phyloP scores from a whole-genome alignment of 2,329 filamentous ascomycete species.

The Venturia oleaginea region DNA sequence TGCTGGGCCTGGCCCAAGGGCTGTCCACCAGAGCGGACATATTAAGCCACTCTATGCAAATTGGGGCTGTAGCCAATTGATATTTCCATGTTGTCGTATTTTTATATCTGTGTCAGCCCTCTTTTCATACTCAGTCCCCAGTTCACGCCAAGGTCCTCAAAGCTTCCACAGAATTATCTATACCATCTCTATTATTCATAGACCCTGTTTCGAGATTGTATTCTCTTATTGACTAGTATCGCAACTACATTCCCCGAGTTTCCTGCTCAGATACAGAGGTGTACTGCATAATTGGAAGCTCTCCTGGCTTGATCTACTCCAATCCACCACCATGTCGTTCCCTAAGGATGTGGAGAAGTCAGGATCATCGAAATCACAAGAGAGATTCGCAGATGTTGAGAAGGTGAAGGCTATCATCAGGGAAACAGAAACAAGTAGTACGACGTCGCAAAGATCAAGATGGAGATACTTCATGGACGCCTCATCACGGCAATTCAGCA shows the following conservation, averaged over 20 bases:
- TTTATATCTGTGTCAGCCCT: background rate
- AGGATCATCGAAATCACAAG: background rate
- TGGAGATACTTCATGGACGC: background rate
- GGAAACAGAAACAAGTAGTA: background rate
- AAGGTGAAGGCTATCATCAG: background rate
- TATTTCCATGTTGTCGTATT: background rate
- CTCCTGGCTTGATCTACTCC: background rate
- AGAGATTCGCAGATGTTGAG: background rate
- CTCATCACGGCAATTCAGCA: background rate
- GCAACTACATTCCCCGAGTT: background rate
- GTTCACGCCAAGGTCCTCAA: background rate
- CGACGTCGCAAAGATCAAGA: background rate
- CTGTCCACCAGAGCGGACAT: background rate
- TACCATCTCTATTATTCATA: background rate
- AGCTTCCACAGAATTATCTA: background rate
- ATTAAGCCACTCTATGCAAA: constrained; percentile 3
- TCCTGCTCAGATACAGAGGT: background rate
- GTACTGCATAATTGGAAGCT: background rate
- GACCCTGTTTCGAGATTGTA: background rate
- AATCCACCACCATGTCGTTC: background rate
- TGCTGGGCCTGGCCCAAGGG: constrained; percentile 2
- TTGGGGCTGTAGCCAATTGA: background rate
- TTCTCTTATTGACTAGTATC: background rate
- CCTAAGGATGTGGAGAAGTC: background rate
- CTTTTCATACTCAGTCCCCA: background rate